Base-by-base conservation (phyloP, 1,284 basidiomycete species). In the Ceratorhiza oryzae-sativae region DNA sequence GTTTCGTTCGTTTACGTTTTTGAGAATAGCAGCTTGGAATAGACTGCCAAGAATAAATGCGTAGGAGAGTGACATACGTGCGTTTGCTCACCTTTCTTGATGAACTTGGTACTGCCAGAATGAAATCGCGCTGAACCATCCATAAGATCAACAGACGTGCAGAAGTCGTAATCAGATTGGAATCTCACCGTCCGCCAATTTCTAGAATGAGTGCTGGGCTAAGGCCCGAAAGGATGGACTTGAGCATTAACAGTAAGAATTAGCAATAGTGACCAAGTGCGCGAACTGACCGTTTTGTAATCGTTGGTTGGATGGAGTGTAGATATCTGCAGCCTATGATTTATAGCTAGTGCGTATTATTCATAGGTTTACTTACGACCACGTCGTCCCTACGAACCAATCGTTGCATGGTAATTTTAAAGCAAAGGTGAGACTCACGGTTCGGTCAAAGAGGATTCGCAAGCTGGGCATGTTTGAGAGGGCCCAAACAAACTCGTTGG, bases 31-130 rank as follows among this genome's bases (percentile, higher is more conserved):
- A 77, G 90, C 88, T 78, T 93, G 92, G 77, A 92, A 93, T 6
- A 90, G 87, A 76, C 92, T 93, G 73, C 20, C 23, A 23, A 39
- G 13, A 25, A 15, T 5, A 15, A 20, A 27, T 49, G 20, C 3
- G 25, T 15, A n/a, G 1, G 5, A 4, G 23, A 30, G 32, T 13
- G 27, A 49, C 46, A 70, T 70, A 27, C 59, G 59, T 70, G 67
- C 67, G 55, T 55, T 13, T 25, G 15, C 82, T 76, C 75, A 91
- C 91, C 86, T 88, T 81, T 94, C 92, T 81, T 94, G 92, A 74
- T 92, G 90, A 58, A 88, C 86, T 77, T 94, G 92, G 78, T 94
- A 94, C 78, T 92, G 90, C 92, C 92, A 94, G 79, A 94, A 94
- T 8, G 91, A 90, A 72, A 93, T 85, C 4, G 91, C 90, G 39